Conservation (phyloP, 1,284 basidiomycete genomes). For the Mycena sp. region DNA sequence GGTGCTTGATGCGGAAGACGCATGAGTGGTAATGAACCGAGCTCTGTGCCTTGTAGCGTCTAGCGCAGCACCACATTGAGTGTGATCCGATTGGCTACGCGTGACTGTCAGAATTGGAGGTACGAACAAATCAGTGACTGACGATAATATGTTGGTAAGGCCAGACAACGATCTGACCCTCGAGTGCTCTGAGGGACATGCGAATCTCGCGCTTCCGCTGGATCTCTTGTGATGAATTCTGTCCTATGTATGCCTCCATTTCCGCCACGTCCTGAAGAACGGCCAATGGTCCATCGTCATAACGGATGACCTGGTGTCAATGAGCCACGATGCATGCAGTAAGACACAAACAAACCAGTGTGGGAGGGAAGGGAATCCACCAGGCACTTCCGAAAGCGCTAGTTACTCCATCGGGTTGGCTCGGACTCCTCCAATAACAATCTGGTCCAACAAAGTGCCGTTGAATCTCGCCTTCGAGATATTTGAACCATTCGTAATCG, state of each 20-base stretch:
- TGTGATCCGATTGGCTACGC: conserved; percentile 55
- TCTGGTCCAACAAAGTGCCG: conserved; percentile 71
- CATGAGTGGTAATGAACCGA: conserved; percentile 61
- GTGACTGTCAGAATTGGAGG: neutral
- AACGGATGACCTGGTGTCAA: conserved; percentile 68
- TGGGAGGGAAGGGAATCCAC: conserved; percentile 84
- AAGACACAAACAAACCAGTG: conserved; percentile 55
- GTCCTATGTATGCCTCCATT: conserved; percentile 68
- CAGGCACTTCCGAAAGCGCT: conserved; percentile 79
- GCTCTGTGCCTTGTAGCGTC: conserved; percentile 58
- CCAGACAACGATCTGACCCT: conserved; percentile 71
- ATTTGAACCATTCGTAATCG: conserved; percentile 54
- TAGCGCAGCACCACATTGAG: conserved; percentile 52
- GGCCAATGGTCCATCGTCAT: conserved; percentile 69
- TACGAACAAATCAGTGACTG: conserved; percentile 29
- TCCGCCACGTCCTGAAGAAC: conserved; percentile 61
- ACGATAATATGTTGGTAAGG: conserved; percentile 72
- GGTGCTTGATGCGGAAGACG: conserved; percentile 64
- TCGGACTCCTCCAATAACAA: conserved; percentile 64
- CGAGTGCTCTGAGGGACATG: conserved; percentile 73
- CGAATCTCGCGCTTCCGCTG: conserved; percentile 68
- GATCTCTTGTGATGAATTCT: conserved; percentile 68
- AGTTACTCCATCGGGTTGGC: conserved; percentile 47
- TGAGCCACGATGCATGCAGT: neutral
- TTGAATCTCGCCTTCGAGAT: conserved; percentile 63